A percentile compares a stretch with the other conserved stretches of the same genome.
Conservation (phyloP, 2,329 filamentous ascomycete genomes). For the Ceratocystis colombiana region DNA sequence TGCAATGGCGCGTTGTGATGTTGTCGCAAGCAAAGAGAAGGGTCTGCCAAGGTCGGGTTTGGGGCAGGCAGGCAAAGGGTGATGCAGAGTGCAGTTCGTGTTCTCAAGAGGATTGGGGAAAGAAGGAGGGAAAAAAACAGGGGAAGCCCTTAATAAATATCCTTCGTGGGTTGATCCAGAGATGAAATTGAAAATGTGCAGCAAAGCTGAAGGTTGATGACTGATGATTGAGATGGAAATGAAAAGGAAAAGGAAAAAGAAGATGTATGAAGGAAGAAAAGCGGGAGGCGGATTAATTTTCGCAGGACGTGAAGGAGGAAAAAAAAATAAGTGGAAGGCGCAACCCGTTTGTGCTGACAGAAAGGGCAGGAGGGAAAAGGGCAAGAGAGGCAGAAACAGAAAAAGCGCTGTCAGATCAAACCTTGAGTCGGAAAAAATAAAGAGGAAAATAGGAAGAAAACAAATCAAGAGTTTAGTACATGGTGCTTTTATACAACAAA, state of each 20-base stretch:
- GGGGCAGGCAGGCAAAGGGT: constrained; percentile 2
- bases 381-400: constrained; percentile 1
- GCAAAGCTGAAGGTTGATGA: neutral
- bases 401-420: constrained; percentile 17
- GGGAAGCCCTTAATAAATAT: constrained; percentile 17
- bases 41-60: constrained; percentile 7
- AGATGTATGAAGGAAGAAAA: constrained; percentile 1
- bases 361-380: constrained; percentile 3
- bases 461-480: neutral
- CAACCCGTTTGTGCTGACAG: constrained; percentile 9
- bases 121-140: constrained; percentile 6
- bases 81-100: constrained; percentile 20
- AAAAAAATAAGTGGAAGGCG: constrained; percentile 13
- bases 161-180: constrained; percentile 11
- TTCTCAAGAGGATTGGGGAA: constrained; percentile 11
- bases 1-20: constrained; percentile 23
- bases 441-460: neutral
- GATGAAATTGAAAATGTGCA: neutral
- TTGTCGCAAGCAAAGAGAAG: constrained; percentile 10
- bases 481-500: neutral
- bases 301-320: constrained; percentile 2
- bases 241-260: constrained; percentile 9
- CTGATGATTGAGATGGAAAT: constrained; percentile 6
- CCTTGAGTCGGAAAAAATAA: constrained; percentile 15
- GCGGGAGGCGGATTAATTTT: constrained; percentile 9